Evolutionary conservation across 2,329 filamentous ascomycete genomes (phyloP).

Genomic region (Colletotrichum shisoi): DNA sequence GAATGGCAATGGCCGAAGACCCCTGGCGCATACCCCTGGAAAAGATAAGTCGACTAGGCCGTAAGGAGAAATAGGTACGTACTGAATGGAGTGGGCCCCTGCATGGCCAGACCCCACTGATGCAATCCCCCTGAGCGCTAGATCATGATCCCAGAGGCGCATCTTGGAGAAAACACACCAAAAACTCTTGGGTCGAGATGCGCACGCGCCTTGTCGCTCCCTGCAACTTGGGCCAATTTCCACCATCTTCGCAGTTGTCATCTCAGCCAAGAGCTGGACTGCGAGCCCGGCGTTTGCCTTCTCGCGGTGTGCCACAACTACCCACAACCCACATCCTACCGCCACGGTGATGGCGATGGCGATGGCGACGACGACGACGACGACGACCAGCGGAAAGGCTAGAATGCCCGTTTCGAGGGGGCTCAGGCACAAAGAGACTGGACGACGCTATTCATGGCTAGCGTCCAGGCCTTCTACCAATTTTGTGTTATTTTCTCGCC

Average conservation of each 20-base stretch:
- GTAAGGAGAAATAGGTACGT: slow-evolving; percentile 22
- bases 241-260: slow-evolving; percentile 23
- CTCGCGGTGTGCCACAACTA: neutral
- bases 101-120: slow-evolving; percentile 7
- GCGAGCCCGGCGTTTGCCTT: slow-evolving; percentile 4
- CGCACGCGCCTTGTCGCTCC: slow-evolving; percentile 19
- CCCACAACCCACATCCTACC: neutral
- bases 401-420: neutral
- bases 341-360: neutral
- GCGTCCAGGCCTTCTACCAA: neutral
- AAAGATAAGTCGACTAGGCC: slow-evolving; percentile 2
- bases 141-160: slow-evolving; percentile 25
- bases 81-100: slow-evolving; percentile 8
- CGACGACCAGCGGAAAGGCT: slow-evolving; percentile 16
- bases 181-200: neutral
- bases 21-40: slow-evolving; percentile 8
- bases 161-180: slow-evolving; percentile 26
- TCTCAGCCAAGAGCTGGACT: slow-evolving; percentile 11
- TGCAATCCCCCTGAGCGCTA: slow-evolving; percentile 5
- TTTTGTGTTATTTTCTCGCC: slow-evolving; percentile 21
- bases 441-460: slow-evolving; percentile 15
- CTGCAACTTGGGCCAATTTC: slow-evolving; percentile 23
- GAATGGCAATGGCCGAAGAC: slow-evolving; percentile 7
- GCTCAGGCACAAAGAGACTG: slow-evolving; percentile 21
- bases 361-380: slow-evolving; percentile 13